Evolutionary conservation across 208 protist species (phyloP), one percentile per base, ranked within the genome.

Genomic region (Leptomonas seymouri): DNA sequence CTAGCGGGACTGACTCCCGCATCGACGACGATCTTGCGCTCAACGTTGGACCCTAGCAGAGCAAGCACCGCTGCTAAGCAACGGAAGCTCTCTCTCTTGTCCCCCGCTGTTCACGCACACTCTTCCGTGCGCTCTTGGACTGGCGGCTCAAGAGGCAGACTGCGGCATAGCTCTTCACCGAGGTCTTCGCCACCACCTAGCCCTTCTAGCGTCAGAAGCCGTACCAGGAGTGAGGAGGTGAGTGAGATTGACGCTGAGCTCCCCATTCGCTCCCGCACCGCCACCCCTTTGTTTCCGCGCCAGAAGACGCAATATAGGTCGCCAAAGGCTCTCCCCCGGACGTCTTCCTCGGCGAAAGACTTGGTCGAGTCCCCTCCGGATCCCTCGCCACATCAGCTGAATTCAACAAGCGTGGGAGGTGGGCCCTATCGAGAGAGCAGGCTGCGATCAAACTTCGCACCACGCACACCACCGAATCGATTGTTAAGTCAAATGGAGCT

Each of bases 401-500:
- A 39, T 27, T 16, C 58, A 12, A 49, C 28, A 36, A 30, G 44
- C 4, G 20, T 44, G n/a, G 28, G 34, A 9, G 34, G 30, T 27
- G 45, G 25, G n/a, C 3, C 46, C 28, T 23, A 55, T 46, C 25
- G 6, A 1, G 59, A 63, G 8, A 42, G 30, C 18, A 27, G 34
- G 12, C 2, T 7, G 8, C 20, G 18, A 18, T 3, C n/a, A 7
- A 2, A 7, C 8, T 42, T 44, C 18, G 14, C 21, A 6, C 23
- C 46, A 6, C 46, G 48, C 11, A 4, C 0, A 23, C 36, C 56
- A 21, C 8, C 62, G 39, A 16, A 66, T 11, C 71, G 44, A 7
- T 49, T 77, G 23, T 44, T 77, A 6, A 54, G 71, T 21, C 63
- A 67, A 39, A 77, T 77, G 71, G 71, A 77, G 58, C 57, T 27